Evolutionary conservation across 2,329 filamentous ascomycete species (phyloP).

Genomic region (Cordyceps pruinosa): DNA sequence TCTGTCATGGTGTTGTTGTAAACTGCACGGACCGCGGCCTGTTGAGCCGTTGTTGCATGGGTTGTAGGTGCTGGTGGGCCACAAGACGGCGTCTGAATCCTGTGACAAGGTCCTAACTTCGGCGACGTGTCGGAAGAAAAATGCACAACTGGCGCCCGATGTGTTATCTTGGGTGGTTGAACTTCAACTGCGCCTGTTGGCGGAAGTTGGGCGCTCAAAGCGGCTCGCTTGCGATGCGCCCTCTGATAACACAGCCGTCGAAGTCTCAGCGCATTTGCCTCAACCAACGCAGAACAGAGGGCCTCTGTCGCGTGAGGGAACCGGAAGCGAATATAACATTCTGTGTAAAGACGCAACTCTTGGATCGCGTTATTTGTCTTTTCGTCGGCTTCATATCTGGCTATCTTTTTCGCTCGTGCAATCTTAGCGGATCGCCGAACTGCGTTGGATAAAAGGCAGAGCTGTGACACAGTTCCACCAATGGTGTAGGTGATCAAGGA

Average conservation of each 20-base stretch:
- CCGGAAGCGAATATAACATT: conserved; percentile 23
- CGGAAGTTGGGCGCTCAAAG: conserved; percentile 13
- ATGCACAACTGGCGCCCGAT: no score
- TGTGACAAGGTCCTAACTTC: no score
- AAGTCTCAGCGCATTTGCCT: conserved; percentile 18
- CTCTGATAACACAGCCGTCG: conserved; percentile 18
- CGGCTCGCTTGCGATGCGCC: conserved; percentile 15
- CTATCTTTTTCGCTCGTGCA: conserved; percentile 18
- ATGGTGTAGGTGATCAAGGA: conserved; percentile 18
- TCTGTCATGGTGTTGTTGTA: conserved; percentile 16
- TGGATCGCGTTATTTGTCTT: conserved; percentile 22
- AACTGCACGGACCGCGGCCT: conserved; percentile 17
- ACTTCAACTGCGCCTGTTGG: not conserved
- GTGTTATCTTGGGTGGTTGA: conserved; percentile 14
- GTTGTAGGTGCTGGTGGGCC: conserved; percentile 15
- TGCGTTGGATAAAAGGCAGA: conserved; percentile 23
- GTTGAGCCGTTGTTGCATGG: conserved; percentile 18
- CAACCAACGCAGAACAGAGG: conserved; percentile 17
- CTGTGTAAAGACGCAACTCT: conserved; percentile 23
- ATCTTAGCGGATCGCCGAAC: conserved; percentile 22
- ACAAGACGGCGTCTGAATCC: not conserved
- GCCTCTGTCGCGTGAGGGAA: conserved; percentile 21
- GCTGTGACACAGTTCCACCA: conserved; percentile 22
- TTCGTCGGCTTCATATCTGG: conserved; percentile 21
- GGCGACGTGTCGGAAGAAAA: no score